Percentiles rank a stretch among this genome's conserved stretches.
Conservation (phyloP, 73 alveolate species). For the Paramecium sonneborni region DNA sequence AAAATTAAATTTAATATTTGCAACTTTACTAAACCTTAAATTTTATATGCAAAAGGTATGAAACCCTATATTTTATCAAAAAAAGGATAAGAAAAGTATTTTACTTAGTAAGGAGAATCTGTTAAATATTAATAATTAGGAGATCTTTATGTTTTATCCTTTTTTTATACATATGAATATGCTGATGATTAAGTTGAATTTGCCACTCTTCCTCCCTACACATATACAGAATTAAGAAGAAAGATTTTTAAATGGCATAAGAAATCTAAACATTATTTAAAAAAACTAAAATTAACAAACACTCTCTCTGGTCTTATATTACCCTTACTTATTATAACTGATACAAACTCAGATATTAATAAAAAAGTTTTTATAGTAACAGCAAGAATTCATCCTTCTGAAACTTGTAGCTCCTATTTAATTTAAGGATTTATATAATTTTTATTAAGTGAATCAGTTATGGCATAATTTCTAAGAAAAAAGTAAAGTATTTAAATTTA, state of each 20-base stretch:
- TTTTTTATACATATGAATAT: constrained; percentile 76
- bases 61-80: constrained; percentile 55
- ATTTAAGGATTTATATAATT: constrained; percentile 82
- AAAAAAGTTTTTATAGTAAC: constrained; percentile 79
- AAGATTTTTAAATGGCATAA: constrained; percentile 53
- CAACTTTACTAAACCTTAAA: constrained; percentile 75
- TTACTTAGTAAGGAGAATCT: constrained; percentile 61
- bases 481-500: constrained; percentile 1
- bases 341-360: constrained; percentile 6
- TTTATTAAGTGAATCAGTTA: constrained; percentile 72
- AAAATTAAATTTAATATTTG: constrained; percentile 76
- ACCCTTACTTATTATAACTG: constrained; percentile 62
- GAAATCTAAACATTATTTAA: neutral
- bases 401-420: constrained; percentile 87
- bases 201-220: constrained; percentile 87
- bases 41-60: constrained; percentile 67
- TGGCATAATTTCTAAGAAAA: constrained; percentile 57
- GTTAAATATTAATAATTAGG: neutral
- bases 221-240: constrained; percentile 78
- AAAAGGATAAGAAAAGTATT: constrained; percentile 52
- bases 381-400: constrained; percentile 95
- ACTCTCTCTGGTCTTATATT: constrained; percentile 50
- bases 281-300: constrained; percentile 1
- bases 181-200: constrained; percentile 85
- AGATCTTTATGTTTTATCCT: constrained; percentile 75